These are phyloP conservation scores for Penicillium brevicompactum DNA, from an alignment of 2,329 filamentous ascomycete genomes.

Conservation along the genomic window DNA sequence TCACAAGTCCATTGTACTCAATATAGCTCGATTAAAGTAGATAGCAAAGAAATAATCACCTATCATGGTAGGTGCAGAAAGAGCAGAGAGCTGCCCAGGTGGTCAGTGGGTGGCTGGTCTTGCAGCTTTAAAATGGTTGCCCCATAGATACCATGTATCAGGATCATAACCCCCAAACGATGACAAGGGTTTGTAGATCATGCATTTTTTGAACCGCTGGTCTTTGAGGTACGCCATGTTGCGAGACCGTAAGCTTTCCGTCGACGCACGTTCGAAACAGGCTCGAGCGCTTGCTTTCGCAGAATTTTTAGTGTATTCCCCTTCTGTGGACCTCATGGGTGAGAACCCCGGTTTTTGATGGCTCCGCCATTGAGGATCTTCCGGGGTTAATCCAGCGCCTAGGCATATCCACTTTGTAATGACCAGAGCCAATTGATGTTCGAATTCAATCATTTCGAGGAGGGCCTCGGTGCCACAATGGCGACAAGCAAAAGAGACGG, in stretches of 20 bases:
- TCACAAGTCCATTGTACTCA: background rate
- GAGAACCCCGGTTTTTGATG: background rate
- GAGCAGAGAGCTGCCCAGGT: background rate
- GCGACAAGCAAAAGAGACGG: background rate
- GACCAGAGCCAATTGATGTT: background rate
- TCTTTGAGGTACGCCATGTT: background rate
- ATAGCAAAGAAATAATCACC: background rate
- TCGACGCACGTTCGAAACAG: conserved; percentile 1
- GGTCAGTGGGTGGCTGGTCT: background rate
- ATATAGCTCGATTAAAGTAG: background rate
- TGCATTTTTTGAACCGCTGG: conserved; percentile 1
- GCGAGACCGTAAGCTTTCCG: conserved; percentile 2
- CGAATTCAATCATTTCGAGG: background rate
- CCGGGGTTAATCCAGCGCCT: background rate
- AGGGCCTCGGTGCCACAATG: background rate
- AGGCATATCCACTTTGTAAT: conserved; percentile 1
- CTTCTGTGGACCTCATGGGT: background rate
- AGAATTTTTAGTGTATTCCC: background rate
- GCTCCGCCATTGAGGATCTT: background rate
- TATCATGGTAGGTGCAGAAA: background rate
- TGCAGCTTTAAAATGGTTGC: background rate
- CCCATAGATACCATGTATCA: background rate
- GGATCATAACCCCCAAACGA: background rate
- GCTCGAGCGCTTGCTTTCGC: conserved; percentile 1
- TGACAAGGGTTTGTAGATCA: background rate